A percentile compares a stretch with the other conserved stretches of the same genome.
Evolutionary conservation across 768 basidiomycete genomes (phyloP).

Genomic region (Naematelia aurantialba): DNA sequence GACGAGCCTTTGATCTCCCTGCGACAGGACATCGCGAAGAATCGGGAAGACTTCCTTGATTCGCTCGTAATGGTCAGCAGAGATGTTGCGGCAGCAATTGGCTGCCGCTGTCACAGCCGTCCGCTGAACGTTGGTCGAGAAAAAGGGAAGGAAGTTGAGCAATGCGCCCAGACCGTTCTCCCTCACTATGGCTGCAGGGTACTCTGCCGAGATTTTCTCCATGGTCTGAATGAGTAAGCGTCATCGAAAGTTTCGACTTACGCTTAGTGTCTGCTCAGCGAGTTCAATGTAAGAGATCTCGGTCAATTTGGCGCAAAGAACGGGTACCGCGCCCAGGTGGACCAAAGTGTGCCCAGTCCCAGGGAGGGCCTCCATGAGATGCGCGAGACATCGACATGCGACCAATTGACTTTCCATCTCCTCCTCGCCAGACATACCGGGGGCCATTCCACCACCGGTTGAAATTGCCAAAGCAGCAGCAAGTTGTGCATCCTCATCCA

Average conservation of each 20-base stretch:
- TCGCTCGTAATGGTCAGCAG: constrained; percentile 82
- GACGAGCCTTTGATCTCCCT: constrained; percentile 93
- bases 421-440: constrained; percentile 48
- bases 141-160: constrained; percentile 95
- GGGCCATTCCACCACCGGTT: constrained; percentile 52
- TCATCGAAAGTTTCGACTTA: constrained; percentile 55
- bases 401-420: constrained; percentile 81
- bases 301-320: constrained; percentile 92
- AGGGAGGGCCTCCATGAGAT: constrained; percentile 97
- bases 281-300: constrained; percentile 98
- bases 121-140: constrained; percentile 93
- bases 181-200: constrained; percentile 88
- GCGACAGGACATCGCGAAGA: constrained; percentile 83
- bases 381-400: constrained; percentile 93
- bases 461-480: constrained; percentile 85
- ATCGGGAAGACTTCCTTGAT: constrained; percentile 78
- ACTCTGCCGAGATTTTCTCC: constrained; percentile 95
- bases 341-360: constrained; percentile 97
- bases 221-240: constrained; percentile 59
- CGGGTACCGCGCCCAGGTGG: constrained; percentile 96
- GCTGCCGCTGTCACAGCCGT: constrained; percentile 94
- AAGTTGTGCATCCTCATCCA: constrained; percentile 74
- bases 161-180: constrained; percentile 91
- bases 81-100: constrained; percentile 91
- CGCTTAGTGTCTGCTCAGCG: constrained; percentile 95